Conservation (phyloP, 2,329 filamentous ascomycete genomes). For the Colletotrichum euphorbiae region DNA sequence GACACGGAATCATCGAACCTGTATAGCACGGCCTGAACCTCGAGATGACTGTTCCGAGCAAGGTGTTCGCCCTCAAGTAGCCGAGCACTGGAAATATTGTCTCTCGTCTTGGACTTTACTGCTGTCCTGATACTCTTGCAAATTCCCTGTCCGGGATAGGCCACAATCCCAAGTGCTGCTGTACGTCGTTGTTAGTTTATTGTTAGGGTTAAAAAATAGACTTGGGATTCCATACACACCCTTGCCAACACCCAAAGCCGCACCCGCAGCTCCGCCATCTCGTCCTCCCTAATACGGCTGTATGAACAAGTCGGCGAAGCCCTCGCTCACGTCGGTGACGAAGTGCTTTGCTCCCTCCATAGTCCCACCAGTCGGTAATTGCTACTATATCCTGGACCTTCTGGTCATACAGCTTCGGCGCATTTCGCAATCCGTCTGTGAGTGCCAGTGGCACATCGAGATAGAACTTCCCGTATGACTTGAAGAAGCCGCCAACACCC, state of each 20-base stretch:
- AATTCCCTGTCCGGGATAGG: slow-evolving; percentile 41
- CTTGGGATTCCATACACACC: slow-evolving; percentile 46
- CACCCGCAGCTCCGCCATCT: slow-evolving; percentile 54
- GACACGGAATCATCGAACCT: slow-evolving; percentile 25
- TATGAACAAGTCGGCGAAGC: slow-evolving; percentile 55
- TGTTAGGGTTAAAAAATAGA: not conserved
- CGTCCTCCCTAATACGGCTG: slow-evolving; percentile 56
- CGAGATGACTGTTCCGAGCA: not conserved
- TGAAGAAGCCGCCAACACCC: slow-evolving; percentile 52
- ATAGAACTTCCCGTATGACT: slow-evolving; percentile 50
- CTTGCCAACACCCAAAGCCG: slow-evolving; percentile 55
- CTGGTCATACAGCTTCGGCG: slow-evolving; percentile 63
- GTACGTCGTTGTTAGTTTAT: not conserved
- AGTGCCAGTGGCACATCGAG: slow-evolving; percentile 61
- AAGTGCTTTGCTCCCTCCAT: slow-evolving; percentile 58
- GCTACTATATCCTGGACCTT: slow-evolving; percentile 47
- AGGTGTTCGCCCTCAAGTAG: slow-evolving; percentile 36
- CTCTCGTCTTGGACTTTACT: slow-evolving; percentile 34
- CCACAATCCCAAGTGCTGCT: slow-evolving; percentile 42
- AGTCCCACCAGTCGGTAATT: slow-evolving; percentile 59
- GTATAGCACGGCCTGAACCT: not conserved
- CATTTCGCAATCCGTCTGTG: slow-evolving; percentile 64
- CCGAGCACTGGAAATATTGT: slow-evolving; percentile 16
- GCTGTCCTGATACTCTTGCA: slow-evolving; percentile 39
- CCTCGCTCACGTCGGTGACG: slow-evolving; percentile 56